Conservation (phyloP, 176 grass and related monocot species). For the Triticum turgidum region DNA sequence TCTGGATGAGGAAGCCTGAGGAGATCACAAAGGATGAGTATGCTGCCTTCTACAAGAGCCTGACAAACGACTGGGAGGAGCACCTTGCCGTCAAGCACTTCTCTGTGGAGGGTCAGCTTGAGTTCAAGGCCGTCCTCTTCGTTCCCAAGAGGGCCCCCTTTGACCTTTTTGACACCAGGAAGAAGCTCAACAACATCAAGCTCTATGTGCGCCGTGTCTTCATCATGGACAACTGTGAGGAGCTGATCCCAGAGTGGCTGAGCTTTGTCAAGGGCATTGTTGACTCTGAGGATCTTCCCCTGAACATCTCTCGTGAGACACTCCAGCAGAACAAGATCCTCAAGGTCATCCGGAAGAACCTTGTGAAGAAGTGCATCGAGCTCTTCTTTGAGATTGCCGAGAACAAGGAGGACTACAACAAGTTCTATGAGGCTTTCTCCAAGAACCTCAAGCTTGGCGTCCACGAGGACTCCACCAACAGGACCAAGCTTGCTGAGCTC, state of each 20-base stretch:
- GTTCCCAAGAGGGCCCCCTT: slow-evolving; percentile 94
- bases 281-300: slow-evolving; percentile 97
- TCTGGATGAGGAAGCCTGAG: slow-evolving; percentile 99
- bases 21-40: slow-evolving; percentile 98
- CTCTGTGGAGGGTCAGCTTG: slow-evolving; percentile 96
- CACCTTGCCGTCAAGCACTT: slow-evolving; percentile 95
- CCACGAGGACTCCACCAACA: slow-evolving; percentile 86
- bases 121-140: slow-evolving; percentile 96
- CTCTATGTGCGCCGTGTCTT: slow-evolving; percentile 89
- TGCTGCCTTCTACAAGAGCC: slow-evolving; percentile 94
- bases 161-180: slow-evolving; percentile 93
- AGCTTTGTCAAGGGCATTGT: slow-evolving; percentile 97
- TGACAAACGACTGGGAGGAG: slow-evolving; percentile 99
- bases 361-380: slow-evolving; percentile 93
- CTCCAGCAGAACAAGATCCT: slow-evolving; percentile 99
- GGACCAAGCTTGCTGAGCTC: slow-evolving; percentile 80
- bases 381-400: slow-evolving; percentile 99
- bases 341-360: slow-evolving; percentile 93
- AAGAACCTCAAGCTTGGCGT: slow-evolving; percentile 98
- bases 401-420: slow-evolving; percentile 99
- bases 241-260: slow-evolving; percentile 88
- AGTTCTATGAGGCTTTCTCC: slow-evolving; percentile 97
- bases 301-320: slow-evolving; percentile 93
- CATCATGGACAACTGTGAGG: slow-evolving; percentile 99
- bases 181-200: slow-evolving; percentile 98